phyloP scores from a whole-genome alignment of 2,329 filamentous ascomycete genomes.

The Epichloe gansuensis region DNA sequence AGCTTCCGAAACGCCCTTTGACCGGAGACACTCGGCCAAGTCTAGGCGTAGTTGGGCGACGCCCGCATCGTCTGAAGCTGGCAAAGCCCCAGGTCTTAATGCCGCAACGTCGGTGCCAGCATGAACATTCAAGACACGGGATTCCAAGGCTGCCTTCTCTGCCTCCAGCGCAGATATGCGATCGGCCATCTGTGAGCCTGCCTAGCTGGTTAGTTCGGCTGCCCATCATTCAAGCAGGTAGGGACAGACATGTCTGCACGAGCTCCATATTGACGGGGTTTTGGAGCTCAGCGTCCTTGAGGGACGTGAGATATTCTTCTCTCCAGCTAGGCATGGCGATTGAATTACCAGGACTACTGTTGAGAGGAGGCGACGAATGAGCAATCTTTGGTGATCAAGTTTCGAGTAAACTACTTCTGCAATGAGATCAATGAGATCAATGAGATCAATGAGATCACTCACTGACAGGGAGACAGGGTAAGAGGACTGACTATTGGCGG shows the following conservation, averaged over 20 bases:
- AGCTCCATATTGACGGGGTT: slow-evolving; percentile 49
- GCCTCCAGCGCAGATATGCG: slow-evolving; percentile 52
- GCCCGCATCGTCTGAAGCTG: slow-evolving; percentile 18
- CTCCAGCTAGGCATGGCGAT: slow-evolving; percentile 55
- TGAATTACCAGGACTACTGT: background rate
- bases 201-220: slow-evolving; percentile 9
- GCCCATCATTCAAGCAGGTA: background rate
- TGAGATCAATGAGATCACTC: background rate
- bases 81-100: slow-evolving; percentile 7
- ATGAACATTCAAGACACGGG: slow-evolving; percentile 15
- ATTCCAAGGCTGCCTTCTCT: slow-evolving; percentile 34
- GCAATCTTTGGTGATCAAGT: no score
- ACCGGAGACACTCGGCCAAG: slow-evolving; percentile 64
- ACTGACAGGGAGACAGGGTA: background rate
- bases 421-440: background rate
- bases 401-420: no score
- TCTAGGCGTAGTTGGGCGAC: slow-evolving; percentile 50
- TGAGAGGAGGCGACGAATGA: background rate
- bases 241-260: slow-evolving; percentile 62
- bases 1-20: slow-evolving; percentile 54
- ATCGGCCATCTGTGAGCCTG: slow-evolving; percentile 56
- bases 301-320: slow-evolving; percentile 65
- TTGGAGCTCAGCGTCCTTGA: slow-evolving; percentile 62
- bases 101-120: slow-evolving; percentile 3
- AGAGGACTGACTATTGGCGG: background rate